phyloP scores from a whole-genome alignment of 2,329 filamentous ascomycete genomes.

The Exophiala spinifera region DNA sequence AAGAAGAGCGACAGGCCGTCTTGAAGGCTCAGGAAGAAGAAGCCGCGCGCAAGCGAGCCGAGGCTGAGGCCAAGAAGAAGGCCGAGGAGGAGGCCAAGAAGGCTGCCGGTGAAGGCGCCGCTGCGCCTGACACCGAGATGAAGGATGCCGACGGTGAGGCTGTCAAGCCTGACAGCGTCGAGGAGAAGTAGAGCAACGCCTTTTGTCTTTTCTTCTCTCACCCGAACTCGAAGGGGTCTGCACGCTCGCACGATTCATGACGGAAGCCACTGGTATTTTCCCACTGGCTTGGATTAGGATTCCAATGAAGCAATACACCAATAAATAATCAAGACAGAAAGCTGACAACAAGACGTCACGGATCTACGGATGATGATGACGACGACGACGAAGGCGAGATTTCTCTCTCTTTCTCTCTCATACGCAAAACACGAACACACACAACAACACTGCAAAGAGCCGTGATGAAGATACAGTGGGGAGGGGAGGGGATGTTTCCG shows the following conservation, averaged over 20 bases:
- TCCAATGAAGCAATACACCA: too few species aligned
- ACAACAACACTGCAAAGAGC: too few species aligned
- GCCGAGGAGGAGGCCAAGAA: conserved; percentile 67
- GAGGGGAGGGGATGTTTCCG: too few species aligned
- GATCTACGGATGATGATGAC: background rate
- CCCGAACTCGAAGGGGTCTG: too few species aligned
- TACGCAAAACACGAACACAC: too few species aligned
- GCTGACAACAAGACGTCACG: background rate
- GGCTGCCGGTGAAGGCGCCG: conserved; percentile 45
- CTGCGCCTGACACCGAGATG: conserved; percentile 53
- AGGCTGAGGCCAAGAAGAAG: conserved; percentile 71
- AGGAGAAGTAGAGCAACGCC: conserved; percentile 26
- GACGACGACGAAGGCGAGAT: too few species aligned
- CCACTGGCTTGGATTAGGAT: too few species aligned
- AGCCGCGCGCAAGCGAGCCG: conserved; percentile 59
- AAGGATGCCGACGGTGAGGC: conserved; percentile 54
- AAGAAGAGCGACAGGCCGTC: conserved; percentile 75
- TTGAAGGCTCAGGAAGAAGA: conserved; percentile 65
- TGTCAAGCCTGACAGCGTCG: conserved; percentile 33
- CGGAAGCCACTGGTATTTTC: too few species aligned
- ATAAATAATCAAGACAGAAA: background rate
- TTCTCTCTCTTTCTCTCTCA: too few species aligned
- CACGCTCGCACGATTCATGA: too few species aligned
- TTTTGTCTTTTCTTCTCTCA: background rate
- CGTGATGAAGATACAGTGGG: too few species aligned